Percentiles rank a stretch among this genome's conserved stretches.
phyloP scores from a whole-genome alignment of 805 yeast genomes.

The Myxozyma vanderwaltii region DNA sequence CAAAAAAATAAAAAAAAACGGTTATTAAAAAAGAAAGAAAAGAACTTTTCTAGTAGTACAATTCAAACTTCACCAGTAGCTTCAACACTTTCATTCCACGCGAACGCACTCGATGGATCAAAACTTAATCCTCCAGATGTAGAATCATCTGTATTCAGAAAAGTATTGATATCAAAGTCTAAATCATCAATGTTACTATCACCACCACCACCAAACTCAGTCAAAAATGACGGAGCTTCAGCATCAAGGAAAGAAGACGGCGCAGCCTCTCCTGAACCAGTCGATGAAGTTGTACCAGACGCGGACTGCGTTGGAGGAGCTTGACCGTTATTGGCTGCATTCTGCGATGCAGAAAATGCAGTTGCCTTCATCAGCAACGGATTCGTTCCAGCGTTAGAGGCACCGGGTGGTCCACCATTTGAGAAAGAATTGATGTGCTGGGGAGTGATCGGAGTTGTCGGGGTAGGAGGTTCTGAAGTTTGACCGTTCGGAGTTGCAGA shows the following conservation, averaged over 20 bases:
- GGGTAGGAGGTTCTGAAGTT: slow-evolving; percentile 35
- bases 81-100: slow-evolving; percentile 36
- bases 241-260: slow-evolving; percentile 27
- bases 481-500: slow-evolving; percentile 30
- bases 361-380: slow-evolving; percentile 26
- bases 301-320: no score
- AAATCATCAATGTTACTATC: slow-evolving; percentile 28
- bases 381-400: slow-evolving; percentile 4
- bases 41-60: not conserved
- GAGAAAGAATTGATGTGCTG: slow-evolving; percentile 32
- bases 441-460: slow-evolving; percentile 35
- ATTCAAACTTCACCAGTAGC: slow-evolving; percentile 34
- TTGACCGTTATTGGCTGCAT: slow-evolving; percentile 6
- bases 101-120: slow-evolving; percentile 29
- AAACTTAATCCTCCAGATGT: slow-evolving; percentile 28
- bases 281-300: slow-evolving; percentile 6
- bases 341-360: slow-evolving; percentile 26
- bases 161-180: slow-evolving; percentile 34
- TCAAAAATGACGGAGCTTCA: slow-evolving; percentile 27
- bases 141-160: slow-evolving; percentile 32
- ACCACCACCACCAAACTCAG: slow-evolving; percentile 24
- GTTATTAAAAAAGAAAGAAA: slow-evolving; percentile 1
- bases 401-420: not conserved
- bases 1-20: slow-evolving; percentile 1
- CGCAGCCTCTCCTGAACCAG: not conserved